phyloP scores from a whole-genome alignment of 129 eudicot genomes.

The Heracleum sosnowskyi region DNA sequence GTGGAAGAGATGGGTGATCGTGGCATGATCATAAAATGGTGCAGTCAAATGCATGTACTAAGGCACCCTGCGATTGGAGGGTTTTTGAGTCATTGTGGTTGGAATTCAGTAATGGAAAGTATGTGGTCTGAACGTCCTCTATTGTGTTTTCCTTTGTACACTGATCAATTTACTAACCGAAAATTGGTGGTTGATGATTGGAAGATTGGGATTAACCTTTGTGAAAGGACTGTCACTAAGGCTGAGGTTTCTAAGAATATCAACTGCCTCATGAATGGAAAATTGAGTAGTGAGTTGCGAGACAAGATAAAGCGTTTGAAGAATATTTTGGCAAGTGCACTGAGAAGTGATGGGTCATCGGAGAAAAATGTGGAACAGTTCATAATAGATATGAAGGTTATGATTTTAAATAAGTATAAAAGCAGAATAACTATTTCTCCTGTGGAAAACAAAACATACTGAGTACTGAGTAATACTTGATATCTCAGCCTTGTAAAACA shows the following conservation, averaged over 20 bases:
- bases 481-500: too few species aligned
- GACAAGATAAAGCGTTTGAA: constrained; percentile 14
- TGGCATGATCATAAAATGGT: constrained; percentile 34
- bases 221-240: constrained; percentile 11
- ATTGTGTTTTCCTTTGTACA: constrained; percentile 36
- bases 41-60: constrained; percentile 28
- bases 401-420: constrained; percentile 12
- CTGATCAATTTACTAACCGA: constrained; percentile 44
- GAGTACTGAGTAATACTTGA: too few species aligned
- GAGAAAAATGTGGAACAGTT: constrained; percentile 19
- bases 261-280: constrained; percentile 16
- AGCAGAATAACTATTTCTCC: too few species aligned
- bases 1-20: constrained; percentile 16
- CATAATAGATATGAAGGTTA: constrained; percentile 14
- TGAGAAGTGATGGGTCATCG: constrained; percentile 22
- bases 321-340: constrained; percentile 10
- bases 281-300: background rate
- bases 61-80: constrained; percentile 36
- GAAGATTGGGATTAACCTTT: constrained; percentile 38
- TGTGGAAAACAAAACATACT: too few species aligned
- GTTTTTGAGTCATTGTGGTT: constrained; percentile 46
- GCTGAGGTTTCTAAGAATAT: constrained; percentile 28
- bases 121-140: constrained; percentile 34
- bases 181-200: constrained; percentile 44
- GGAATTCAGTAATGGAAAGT: constrained; percentile 50